Evolutionary conservation across 202 grass and related monocot species (phyloP).

Genomic region (Schoenoplectus tabernaemontani): DNA sequence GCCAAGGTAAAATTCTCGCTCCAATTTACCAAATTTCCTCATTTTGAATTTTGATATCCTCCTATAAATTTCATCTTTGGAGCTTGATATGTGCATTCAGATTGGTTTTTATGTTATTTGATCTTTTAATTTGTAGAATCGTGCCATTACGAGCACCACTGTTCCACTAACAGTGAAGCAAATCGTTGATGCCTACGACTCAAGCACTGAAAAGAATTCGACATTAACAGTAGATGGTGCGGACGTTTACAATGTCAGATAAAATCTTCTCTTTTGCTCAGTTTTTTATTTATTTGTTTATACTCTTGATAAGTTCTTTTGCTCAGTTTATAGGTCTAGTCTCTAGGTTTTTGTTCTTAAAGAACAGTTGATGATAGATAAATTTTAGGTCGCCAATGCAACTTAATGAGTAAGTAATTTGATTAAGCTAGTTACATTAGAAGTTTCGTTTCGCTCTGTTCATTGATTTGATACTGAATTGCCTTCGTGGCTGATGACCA

Average conservation of each 20-base stretch:
- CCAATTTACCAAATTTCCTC: not conserved
- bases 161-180: slow-evolving; percentile 79
- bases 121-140: slow-evolving; percentile 37
- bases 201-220: slow-evolving; percentile 44
- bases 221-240: slow-evolving; percentile 24
- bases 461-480: not conserved
- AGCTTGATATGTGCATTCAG: not conserved
- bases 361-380: not conserved
- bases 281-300: not conserved
- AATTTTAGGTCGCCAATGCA: not conserved
- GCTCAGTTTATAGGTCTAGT: not conserved
- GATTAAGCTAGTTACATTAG: not conserved
- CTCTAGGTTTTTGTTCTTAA: not conserved
- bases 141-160: slow-evolving; percentile 33
- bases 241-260: slow-evolving; percentile 15
- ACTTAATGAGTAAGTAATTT: not conserved
- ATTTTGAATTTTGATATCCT: not conserved
- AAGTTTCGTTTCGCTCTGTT: not conserved
- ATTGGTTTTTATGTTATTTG: not conserved
- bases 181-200: slow-evolving; percentile 56
- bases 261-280: not conserved
- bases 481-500: slow-evolving; percentile 41
- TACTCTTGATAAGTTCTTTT: not conserved
- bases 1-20: slow-evolving; percentile 33
- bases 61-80: slow-evolving; percentile 16